phyloP scores from a whole-genome alignment of 176 grass and related monocot genomes.

The Poa pratensis region DNA sequence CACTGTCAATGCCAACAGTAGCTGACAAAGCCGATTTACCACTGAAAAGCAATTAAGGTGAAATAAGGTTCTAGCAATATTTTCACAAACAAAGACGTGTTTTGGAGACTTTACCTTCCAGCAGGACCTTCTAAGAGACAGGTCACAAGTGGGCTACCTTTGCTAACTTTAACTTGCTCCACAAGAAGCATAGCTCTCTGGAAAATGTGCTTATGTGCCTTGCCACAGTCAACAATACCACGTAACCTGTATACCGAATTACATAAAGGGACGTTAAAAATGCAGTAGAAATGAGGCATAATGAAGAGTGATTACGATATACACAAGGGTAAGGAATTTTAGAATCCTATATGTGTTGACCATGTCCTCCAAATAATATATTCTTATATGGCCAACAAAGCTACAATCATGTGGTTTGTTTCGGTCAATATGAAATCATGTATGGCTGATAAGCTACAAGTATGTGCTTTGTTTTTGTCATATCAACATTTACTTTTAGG shows the following conservation, averaged over 20 bases:
- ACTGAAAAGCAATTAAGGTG: constrained; percentile 48
- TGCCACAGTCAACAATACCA: constrained; percentile 92
- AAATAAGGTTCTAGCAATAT: constrained; percentile 28
- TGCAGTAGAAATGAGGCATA: constrained; percentile 22
- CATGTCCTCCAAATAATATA: constrained; percentile 1
- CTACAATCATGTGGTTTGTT: constrained; percentile 1
- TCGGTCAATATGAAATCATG: background rate
- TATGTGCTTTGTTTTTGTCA: constrained; percentile 4
- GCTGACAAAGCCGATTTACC: constrained; percentile 78
- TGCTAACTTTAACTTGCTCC: constrained; percentile 94
- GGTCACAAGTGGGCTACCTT: constrained; percentile 90
- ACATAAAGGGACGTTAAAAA: background rate
- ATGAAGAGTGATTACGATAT: background rate
- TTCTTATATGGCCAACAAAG: constrained; percentile 7
- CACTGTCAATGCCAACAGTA: constrained; percentile 87
- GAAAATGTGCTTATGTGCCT: constrained; percentile 72
- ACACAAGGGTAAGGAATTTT: constrained; percentile 3
- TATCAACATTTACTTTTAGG: background rate
- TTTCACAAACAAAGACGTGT: constrained; percentile 19
- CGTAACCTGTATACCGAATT: constrained; percentile 53
- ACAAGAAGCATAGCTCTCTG: constrained; percentile 88
- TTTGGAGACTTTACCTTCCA: constrained; percentile 61
- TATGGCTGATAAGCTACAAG: background rate
- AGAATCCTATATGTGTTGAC: constrained; percentile 4
- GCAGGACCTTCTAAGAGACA: constrained; percentile 93